phyloP scores from a whole-genome alignment of 176 grass and related monocot genomes.

The Triticum turgidum region DNA sequence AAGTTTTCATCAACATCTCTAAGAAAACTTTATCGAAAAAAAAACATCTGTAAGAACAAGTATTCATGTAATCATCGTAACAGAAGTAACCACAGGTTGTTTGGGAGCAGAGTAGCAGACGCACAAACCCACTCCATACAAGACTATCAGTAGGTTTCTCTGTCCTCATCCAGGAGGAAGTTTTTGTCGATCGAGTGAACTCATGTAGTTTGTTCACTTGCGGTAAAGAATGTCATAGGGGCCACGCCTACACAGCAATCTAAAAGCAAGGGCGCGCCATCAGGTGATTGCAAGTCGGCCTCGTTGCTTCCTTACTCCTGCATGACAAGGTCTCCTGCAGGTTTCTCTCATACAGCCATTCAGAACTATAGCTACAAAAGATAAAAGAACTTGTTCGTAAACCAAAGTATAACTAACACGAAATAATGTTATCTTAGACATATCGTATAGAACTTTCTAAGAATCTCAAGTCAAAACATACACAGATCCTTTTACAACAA shows the following conservation, averaged over 20 bases:
- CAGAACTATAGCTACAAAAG: background rate
- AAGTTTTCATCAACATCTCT: no score
- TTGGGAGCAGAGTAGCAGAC: no score
- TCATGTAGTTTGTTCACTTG: background rate
- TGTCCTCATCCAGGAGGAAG: no score
- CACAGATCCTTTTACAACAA: background rate
- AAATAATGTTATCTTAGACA: background rate
- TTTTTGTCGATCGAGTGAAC: no score
- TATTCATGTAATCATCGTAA: no score
- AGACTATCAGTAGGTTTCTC: no score
- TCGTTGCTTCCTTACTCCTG: background rate
- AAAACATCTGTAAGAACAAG: no score
- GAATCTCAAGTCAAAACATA: background rate
- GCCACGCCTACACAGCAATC: background rate
- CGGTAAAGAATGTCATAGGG: background rate
- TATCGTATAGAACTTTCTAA: background rate
- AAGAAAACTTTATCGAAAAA: no score
- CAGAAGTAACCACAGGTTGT: no score
- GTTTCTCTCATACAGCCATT: conserved; percentile 18
- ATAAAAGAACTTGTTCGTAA: background rate
- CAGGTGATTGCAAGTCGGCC: no score
- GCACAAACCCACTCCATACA: no score
- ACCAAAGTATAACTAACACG: background rate
- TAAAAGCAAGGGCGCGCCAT: no score
- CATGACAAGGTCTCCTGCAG: conserved; percentile 8